phyloP scores from a whole-genome alignment of 371 early-diverging fungal genomes.

The Enteropsectra breve region DNA sequence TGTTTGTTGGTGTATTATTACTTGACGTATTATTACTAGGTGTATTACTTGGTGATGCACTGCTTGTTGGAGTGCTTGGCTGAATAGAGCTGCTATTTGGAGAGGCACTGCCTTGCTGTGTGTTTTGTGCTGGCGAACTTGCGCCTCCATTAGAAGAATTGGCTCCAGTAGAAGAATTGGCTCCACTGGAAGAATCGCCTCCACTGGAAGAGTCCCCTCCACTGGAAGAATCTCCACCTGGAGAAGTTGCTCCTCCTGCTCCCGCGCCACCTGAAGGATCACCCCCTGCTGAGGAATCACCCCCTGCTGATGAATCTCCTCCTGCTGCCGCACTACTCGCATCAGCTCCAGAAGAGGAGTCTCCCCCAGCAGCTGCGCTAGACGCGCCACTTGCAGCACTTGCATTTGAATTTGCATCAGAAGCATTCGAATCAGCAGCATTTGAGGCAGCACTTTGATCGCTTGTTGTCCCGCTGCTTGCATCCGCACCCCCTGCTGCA shows the following conservation, averaged over 20 bases:
- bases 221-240: constrained; percentile 6
- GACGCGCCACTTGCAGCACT: neutral
- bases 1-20: no score
- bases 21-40: no score
- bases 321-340: constrained; percentile 1
- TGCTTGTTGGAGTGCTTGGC: no score
- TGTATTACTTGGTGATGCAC: no score
- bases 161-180: neutral
- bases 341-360: neutral
- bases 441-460: neutral
- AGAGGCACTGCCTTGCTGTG: neutral
- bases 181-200: neutral
- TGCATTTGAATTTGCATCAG: neutral
- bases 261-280: neutral
- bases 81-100: neutral
- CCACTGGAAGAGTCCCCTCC: neutral
- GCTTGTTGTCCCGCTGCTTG: neutral
- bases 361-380: neutral
- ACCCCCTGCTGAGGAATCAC: no score
- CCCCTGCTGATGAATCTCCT: constrained; percentile 4
- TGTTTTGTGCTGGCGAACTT: neutral
- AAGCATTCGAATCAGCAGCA: neutral
- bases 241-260: neutral
- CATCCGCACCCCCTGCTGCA: neutral
- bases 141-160: neutral